Evolutionary conservation across 2,329 filamentous ascomycete species (phyloP).

Genomic region (Monilinia vaccinii-corymbosi): DNA sequence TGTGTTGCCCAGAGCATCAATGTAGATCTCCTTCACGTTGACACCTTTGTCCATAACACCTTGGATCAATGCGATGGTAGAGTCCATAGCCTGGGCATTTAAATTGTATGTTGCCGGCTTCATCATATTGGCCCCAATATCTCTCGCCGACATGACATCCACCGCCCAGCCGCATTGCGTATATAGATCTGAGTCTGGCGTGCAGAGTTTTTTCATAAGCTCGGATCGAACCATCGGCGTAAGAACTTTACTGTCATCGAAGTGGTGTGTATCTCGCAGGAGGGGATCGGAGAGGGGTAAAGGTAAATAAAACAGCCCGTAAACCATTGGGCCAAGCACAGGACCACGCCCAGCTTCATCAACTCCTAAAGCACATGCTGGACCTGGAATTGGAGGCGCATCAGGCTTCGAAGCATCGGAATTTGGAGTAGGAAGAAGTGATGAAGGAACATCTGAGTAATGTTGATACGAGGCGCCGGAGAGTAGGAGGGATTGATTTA

Average conservation of each 20-base stretch:
- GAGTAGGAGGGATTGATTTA: slow-evolving; percentile 48
- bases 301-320: slow-evolving; percentile 68
- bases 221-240: slow-evolving; percentile 68
- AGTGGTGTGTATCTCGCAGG: slow-evolving; percentile 70
- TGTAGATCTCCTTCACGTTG: slow-evolving; percentile 81
- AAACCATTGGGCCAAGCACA: slow-evolving; percentile 76
- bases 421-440: slow-evolving; percentile 38
- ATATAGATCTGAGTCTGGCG: slow-evolving; percentile 47
- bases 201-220: slow-evolving; percentile 65
- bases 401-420: slow-evolving; percentile 10
- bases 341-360: slow-evolving; percentile 92
- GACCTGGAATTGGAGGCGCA: slow-evolving; percentile 31
- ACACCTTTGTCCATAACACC: slow-evolving; percentile 69
- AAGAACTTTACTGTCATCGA: slow-evolving; percentile 92
- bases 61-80: slow-evolving; percentile 73
- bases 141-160: slow-evolving; percentile 62
- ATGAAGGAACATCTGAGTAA: slow-evolving; percentile 58
- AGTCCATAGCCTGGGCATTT: slow-evolving; percentile 92
- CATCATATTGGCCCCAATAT: slow-evolving; percentile 31
- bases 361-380: slow-evolving; percentile 72
- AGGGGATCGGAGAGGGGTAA: slow-evolving; percentile 60
- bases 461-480: slow-evolving; percentile 61
- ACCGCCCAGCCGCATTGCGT: slow-evolving; percentile 75
- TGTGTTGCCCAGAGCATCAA: slow-evolving; percentile 87
- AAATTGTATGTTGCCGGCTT: slow-evolving; percentile 63